Evolutionary conservation across 1,139 yeast genomes (phyloP).

Genomic region (Lodderomyces jiufengensis): DNA sequence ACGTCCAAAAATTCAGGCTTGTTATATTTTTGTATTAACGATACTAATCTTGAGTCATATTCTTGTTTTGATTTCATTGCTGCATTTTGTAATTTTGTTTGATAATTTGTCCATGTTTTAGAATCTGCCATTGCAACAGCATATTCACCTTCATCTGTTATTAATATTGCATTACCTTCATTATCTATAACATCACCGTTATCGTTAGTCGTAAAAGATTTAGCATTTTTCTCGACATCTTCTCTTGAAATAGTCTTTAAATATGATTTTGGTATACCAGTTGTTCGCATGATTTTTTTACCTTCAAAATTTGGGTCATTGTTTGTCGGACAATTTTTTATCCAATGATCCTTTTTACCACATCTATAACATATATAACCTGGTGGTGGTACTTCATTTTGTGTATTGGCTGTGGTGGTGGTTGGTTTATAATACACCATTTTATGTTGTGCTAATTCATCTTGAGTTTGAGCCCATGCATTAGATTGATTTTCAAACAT

Average conservation of each 20-base stretch:
- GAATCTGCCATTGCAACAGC: conserved; percentile 94
- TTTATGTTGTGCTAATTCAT: conserved; percentile 76
- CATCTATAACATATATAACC: conserved; percentile 95
- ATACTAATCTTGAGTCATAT: conserved; percentile 34
- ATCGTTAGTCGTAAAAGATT: conserved; percentile 36
- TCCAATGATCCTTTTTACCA: conserved; percentile 96
- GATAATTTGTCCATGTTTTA: conserved; percentile 86
- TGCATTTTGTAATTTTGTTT: conserved; percentile 59
- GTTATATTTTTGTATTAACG: conserved; percentile 39
- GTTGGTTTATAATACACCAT: conserved; percentile 54
- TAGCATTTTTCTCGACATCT: conserved; percentile 34
- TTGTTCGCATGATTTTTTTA: conserved; percentile 82
- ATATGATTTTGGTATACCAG: conserved; percentile 96
- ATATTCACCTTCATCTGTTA: conserved; percentile 92
- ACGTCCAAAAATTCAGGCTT: conserved; percentile 50
- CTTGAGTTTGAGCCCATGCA: conserved; percentile 94
- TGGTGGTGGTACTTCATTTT: conserved; percentile 83
- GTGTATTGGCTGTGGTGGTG: conserved; percentile 15
- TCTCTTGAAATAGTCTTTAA: conserved; percentile 67
- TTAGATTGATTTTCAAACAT: conserved; percentile 93
- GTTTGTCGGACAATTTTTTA: conserved; percentile 91
- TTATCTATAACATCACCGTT: conserved; percentile 53
- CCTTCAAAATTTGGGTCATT: conserved; percentile 94
- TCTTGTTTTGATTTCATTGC: conserved; percentile 47
- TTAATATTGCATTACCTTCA: conserved; percentile 70